Base-by-base conservation (phyloP, 2,329 filamentous ascomycete genomes). In the Fusarium torreyae region DNA sequence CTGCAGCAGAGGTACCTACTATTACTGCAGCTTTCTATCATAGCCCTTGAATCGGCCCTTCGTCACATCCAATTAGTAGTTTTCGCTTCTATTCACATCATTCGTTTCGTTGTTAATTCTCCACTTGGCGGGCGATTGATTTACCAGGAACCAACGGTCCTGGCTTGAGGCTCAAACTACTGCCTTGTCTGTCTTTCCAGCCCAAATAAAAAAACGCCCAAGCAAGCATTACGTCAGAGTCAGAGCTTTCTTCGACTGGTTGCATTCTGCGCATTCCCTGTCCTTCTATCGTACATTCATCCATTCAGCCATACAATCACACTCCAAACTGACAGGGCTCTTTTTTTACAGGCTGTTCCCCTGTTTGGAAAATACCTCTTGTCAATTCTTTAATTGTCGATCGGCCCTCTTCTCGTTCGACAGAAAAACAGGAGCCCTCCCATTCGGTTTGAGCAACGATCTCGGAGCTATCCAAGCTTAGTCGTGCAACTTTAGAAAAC, bases 401-500 rank as follows among this genome's bases (percentile, higher is more conserved):
- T 50, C 39, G 22, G 15, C 31, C 45, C 57, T 48, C 50, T 34
- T n/a, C 56, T 60, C 48, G 43, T 40, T 43, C 31, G 34, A 24
- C 42, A 59, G 18, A 38, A 56, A 50, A 49, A 50, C 33, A 55
- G 45, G 57, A 69, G 58, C 56, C 39, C 8, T 31, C 28, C 28
- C 28, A 13, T 31, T 31, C 28, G 28, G 5, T 38, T 48, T 24
- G 24, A 72, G 69, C 68, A 67, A 59, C 69, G 66, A 63, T 56
- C 72, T 49, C 45, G 48, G 66, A 73, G 70, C 70, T 71, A 66
- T 70, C 72, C 66, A 74, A 74, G 70, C 70, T 73, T 66, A 46
- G 43, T 38, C 51, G 58, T 53, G 60, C 45, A 54, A 57, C 58
- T 64, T 43, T 72, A 52, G 58, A 65, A 68, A 72, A 58, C 72